Conservation (phyloP, 2,329 filamentous ascomycete genomes). For the Sporothrix schenckii region DNA sequence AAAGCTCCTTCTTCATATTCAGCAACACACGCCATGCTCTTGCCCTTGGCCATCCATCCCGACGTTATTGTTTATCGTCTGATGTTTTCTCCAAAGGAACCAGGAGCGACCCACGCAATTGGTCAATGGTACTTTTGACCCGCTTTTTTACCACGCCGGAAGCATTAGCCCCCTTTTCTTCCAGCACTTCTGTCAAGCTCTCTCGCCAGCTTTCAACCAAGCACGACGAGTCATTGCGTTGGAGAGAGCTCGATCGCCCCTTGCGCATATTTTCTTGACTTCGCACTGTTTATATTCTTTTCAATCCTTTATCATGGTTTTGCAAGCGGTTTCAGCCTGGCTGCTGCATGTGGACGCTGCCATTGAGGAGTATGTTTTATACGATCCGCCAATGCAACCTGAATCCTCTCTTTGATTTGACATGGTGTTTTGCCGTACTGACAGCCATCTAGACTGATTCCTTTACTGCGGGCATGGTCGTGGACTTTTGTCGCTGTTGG, state of each 20-base stretch:
- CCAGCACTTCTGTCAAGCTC: slow-evolving; percentile 10
- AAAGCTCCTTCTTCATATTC: background rate
- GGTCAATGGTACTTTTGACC: slow-evolving; percentile 5
- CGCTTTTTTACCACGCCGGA: slow-evolving; percentile 13
- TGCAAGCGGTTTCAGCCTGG: slow-evolving; percentile 24
- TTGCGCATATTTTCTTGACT: background rate
- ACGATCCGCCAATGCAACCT: background rate
- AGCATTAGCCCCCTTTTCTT: slow-evolving; percentile 15
- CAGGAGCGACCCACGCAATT: slow-evolving; percentile 16
- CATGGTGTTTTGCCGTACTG: background rate
- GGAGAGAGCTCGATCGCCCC: background rate
- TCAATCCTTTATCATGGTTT: slow-evolving; percentile 22
- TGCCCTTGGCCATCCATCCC: background rate
- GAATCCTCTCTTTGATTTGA: background rate
- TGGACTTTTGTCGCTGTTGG: slow-evolving; percentile 30
- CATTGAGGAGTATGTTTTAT: slow-evolving; percentile 22
- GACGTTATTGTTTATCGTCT: background rate
- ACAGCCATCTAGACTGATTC: background rate
- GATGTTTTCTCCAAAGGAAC: slow-evolving; percentile 13
- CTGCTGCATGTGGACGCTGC: slow-evolving; percentile 27
- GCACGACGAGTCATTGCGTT: background rate
- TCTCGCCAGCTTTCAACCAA: slow-evolving; percentile 16
- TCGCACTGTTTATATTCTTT: background rate
- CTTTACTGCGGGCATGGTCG: slow-evolving; percentile 24
- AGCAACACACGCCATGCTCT: background rate